Percentiles rank a stretch among this genome's conserved stretches.
Conservation (phyloP, 345 rosid species). For the Brassica juncea region DNA sequence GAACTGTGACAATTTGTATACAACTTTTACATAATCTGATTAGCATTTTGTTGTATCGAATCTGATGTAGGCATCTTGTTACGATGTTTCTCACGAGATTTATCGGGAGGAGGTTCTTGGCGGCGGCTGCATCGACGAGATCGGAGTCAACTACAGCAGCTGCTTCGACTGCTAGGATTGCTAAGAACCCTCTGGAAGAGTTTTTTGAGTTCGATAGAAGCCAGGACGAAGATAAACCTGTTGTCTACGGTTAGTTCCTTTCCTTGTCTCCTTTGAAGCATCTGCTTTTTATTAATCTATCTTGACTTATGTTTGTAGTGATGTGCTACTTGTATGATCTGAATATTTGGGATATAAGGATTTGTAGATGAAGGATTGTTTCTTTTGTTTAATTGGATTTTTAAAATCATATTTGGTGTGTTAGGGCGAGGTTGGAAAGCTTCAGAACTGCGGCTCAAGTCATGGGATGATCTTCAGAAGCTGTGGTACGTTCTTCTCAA, state of each 20-base stretch:
- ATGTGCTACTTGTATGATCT: neutral
- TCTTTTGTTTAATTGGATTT: neutral
- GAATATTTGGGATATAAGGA: neutral
- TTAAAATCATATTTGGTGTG: neutral
- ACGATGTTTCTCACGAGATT: constrained; percentile 66
- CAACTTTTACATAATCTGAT: neutral
- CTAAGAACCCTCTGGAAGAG: constrained; percentile 71
- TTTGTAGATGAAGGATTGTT: neutral
- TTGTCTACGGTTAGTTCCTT: constrained; percentile 61
- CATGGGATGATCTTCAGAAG: constrained; percentile 92
- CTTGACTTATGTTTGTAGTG: neutral
- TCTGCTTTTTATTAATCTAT: neutral
- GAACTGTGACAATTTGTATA: neutral
- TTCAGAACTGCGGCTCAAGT: constrained; percentile 82
- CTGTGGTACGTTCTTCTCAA: constrained; percentile 87
- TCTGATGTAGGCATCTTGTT: neutral
- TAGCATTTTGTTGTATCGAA: neutral
- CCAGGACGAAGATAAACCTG: constrained; percentile 66
- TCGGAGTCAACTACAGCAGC: constrained; percentile 57
- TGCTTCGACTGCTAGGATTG: constrained; percentile 46
- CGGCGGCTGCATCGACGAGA: constrained; percentile 56
- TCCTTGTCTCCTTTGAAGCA: neutral
- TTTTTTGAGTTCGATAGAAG: constrained; percentile 78
- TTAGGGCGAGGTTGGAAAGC: constrained; percentile 98
- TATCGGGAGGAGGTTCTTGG: constrained; percentile 61